A percentile compares a stretch with the other conserved stretches of the same genome.
Conservation (phyloP, 2,329 filamentous ascomycete species). For the Trichoderma polysporum region DNA sequence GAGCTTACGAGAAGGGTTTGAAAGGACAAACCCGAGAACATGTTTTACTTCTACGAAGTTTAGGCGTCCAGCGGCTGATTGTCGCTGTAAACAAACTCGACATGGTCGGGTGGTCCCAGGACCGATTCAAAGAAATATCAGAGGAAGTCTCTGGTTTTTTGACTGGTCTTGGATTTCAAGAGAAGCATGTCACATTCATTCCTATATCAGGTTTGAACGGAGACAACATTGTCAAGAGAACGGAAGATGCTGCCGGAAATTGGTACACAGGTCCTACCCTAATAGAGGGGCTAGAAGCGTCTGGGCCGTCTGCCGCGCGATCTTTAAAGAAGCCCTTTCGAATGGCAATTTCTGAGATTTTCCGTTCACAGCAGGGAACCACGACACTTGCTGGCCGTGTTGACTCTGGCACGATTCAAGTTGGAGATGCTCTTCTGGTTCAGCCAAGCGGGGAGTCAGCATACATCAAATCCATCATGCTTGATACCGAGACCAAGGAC, state of each 20-base stretch:
- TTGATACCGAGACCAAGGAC: constrained; percentile 70
- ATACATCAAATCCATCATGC: constrained; percentile 76
- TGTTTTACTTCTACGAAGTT: constrained; percentile 81
- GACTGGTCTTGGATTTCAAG: constrained; percentile 74
- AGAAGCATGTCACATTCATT: constrained; percentile 80
- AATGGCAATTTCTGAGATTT: constrained; percentile 85
- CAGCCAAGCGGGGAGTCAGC: constrained; percentile 82
- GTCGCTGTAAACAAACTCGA: constrained; percentile 97
- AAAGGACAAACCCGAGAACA: constrained; percentile 95
- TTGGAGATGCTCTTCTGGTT: constrained; percentile 75
- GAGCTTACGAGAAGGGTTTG: constrained; percentile 89
- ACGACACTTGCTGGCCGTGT: constrained; percentile 84
- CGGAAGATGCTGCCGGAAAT: constrained; percentile 54
- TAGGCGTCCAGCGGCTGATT: constrained; percentile 84
- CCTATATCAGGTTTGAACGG: constrained; percentile 88
- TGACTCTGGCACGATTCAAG: constrained; percentile 78
- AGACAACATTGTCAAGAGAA: constrained; percentile 72
- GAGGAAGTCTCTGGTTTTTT: constrained; percentile 83
- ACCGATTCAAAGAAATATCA: constrained; percentile 80
- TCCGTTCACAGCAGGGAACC: constrained; percentile 76
- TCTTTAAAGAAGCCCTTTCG: constrained; percentile 77
- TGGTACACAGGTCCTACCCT: constrained; percentile 85
- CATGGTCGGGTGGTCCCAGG: constrained; percentile 76
- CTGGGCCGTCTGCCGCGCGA: constrained; percentile 64
- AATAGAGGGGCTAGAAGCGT: constrained; percentile 80